Evolutionary conservation across 768 basidiomycete genomes (phyloP), one percentile per base, ranked within the genome.

Genomic region (Mycena capillaripes): DNA sequence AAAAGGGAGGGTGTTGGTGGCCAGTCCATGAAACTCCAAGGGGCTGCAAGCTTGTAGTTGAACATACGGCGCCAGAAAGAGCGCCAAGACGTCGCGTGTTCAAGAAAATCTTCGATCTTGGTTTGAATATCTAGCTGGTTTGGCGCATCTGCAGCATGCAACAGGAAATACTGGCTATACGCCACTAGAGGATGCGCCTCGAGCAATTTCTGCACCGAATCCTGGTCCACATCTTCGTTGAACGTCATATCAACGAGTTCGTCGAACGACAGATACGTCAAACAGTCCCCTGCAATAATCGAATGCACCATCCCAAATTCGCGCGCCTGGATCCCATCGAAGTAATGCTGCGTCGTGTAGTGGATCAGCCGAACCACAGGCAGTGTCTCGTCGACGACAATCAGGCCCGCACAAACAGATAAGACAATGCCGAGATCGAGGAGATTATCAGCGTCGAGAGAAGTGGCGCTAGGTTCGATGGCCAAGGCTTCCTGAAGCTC

Each of bases 321-420:
- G 38, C 21, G 19, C 21, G 58, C 19, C 60, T 32, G 42, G 44
- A 61, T 48, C 14, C n/a, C 27, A 29, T 61, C 60, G 27, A 61
- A 61, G 44, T 46, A 61, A 27, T 42, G 40, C 60, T 61, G 60
- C 19, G 60, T 48, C 0, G 60, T 61, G n/a, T 46, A 61, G 38
- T 61, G 60, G 44, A 61, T 48, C 19, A 61, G 60, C 44, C 60
- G 42, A 19, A 61, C 60, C 29, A 61, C 42, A 48, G 60, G 30
- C 30, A 34, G 29, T 61, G 60, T 30, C 59, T 60, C 59, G 29
- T 60, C 59, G 19, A 60, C 60, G n/a, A 61, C 23, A 30, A 61
- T 29, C 1, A 61, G 27, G 40, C 60, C 60, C 8, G 60, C 60
- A 61, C 60, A 61, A 19, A 48, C 44, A 10, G 60, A 46, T 34